Evolutionary conservation across 2,329 filamentous ascomycete genomes (phyloP), one percentile per base, ranked within the genome.

Genomic region (Calonectria honghensis): DNA sequence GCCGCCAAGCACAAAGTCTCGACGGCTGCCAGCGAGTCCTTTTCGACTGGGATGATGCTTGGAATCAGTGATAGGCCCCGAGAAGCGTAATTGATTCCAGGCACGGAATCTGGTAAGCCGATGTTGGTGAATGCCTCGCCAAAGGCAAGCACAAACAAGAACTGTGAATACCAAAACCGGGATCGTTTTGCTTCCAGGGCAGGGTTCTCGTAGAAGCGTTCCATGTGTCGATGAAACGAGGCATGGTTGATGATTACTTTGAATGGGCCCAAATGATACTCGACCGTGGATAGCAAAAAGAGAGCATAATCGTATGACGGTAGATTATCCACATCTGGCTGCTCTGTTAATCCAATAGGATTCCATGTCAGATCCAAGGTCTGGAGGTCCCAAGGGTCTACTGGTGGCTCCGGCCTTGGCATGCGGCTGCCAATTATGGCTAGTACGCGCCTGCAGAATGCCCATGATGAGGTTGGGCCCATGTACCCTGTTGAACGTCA

Each of bases 401-500:
- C 51, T 18, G 68, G 72, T 20, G 72, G 61, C 10, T 71, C 68
- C 7, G 52, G 68, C 20, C 52, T 18, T 14, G 72, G 72, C 61
- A 72, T 66, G 6, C 52, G 48, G 27, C 68, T 74, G 24, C 68
- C 72, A 5, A 74, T 74, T 16, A 72, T 61, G 14, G 59, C 68
- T 14, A 74, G 52, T 29, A 74, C 72, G 6, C 72, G 72, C 37
- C 72, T 52, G 11, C 72, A 74, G 32, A 74, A 74, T 1, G 72
- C 50, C 72, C 72, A 74, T 45, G 72, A 74, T 6, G 72, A 74
- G 1, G 72, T 74, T 24, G 72, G 72, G 9, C 72, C 72, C 51
- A 74, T 74, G 31, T 74, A 74, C 72, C 68, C 68, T 74, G 37
- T 35, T 45, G 2, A 45, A 13, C 0, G n/a, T 65, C 2, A 65